These are phyloP conservation scores for Phlyctochytrium planicorne DNA, from an alignment of 192 early-diverging fungal species.

Conservation along the genomic window DNA sequence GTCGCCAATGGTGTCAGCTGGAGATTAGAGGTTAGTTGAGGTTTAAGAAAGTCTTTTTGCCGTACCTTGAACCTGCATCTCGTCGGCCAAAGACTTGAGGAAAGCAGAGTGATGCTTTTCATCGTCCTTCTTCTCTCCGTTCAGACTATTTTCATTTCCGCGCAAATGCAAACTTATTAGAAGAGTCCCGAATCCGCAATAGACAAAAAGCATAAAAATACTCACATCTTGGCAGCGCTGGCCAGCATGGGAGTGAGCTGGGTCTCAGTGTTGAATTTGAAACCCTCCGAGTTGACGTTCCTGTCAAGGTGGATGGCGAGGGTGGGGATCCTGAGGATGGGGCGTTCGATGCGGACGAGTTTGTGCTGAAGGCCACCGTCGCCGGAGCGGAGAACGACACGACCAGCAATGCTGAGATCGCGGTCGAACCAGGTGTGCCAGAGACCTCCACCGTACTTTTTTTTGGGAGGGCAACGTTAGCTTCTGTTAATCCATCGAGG, in stretches of 20 bases:
- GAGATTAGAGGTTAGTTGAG: conserved; percentile 5
- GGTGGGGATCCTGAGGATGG: conserved; percentile 94
- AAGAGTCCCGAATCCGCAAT: neutral
- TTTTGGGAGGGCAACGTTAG: neutral
- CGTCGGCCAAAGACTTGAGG: conserved; percentile 72
- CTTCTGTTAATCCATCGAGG: neutral
- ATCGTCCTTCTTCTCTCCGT: conserved; percentile 27
- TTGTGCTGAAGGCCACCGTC: conserved; percentile 71
- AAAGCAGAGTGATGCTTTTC: conserved; percentile 81
- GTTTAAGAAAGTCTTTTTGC: neutral
- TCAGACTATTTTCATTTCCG: conserved; percentile 22
- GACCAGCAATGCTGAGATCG: conserved; percentile 91
- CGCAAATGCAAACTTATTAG: conserved; percentile 23
- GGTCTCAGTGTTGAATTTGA: conserved; percentile 94
- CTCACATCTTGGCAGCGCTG: conserved; percentile 31
- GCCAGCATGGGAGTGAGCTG: conserved; percentile 88
- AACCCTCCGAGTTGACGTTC: conserved; percentile 61
- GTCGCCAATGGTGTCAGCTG: conserved; percentile 79
- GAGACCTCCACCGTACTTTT: conserved; percentile 69
- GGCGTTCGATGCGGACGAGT: conserved; percentile 77
- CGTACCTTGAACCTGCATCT: conserved; percentile 65
- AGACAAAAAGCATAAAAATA: neutral
- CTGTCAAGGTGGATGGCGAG: conserved; percentile 97
- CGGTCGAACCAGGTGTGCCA: conserved; percentile 99
- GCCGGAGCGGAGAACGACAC: conserved; percentile 75